These are phyloP conservation scores for Gossypium aridum DNA, from an alignment of 441 rosid species.

Conservation along the genomic window DNA sequence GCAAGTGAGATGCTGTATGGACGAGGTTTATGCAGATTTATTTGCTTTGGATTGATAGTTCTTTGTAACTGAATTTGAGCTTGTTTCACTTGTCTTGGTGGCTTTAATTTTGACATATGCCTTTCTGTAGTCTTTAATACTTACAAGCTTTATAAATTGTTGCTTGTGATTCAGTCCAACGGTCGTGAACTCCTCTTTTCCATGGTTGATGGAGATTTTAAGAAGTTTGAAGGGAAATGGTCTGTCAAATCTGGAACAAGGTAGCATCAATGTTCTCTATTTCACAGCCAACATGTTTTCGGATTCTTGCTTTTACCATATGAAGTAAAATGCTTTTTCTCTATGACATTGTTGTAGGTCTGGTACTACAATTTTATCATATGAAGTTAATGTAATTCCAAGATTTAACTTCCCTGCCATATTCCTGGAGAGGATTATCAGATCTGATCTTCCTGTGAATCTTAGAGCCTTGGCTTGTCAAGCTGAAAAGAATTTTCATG, in stretches of 20 bases:
- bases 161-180: conserved; percentile 39
- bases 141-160: background rate
- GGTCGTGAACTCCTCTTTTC: conserved; percentile 74
- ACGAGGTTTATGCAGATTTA: background rate
- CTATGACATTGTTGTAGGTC: conserved; percentile 34
- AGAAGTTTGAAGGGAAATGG: conserved; percentile 98
- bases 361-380: conserved; percentile 52
- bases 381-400: conserved; percentile 87
- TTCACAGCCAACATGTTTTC: background rate
- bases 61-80: background rate
- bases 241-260: conserved; percentile 65
- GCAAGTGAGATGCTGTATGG: background rate
- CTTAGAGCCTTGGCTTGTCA: conserved; percentile 78
- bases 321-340: background rate
- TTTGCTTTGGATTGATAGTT: background rate
- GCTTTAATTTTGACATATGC: background rate
- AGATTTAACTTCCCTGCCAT: conserved; percentile 92
- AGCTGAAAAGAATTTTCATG: conserved; percentile 57
- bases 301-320: conserved; percentile 1
- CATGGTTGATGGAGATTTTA: conserved; percentile 97
- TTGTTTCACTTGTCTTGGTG: background rate
- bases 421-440: conserved; percentile 86
- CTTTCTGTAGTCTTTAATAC: background rate
- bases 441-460: conserved; percentile 93
- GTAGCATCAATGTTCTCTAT: conserved; percentile 26